Evolutionary conservation across 176 grass and related monocot genomes (phyloP).

Genomic region (Musa troglodytarum): DNA sequence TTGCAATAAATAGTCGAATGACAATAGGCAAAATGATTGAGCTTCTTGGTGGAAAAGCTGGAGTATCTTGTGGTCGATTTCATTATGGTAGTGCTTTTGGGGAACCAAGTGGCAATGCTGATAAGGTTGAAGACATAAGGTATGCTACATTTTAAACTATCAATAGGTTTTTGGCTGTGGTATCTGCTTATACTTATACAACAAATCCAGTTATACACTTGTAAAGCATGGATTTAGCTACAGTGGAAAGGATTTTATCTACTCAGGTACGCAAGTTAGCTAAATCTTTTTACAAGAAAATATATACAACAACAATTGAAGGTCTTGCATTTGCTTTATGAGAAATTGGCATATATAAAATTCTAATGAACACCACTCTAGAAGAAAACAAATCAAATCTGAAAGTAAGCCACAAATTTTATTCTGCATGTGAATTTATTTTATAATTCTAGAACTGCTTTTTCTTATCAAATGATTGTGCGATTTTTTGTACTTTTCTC

Average conservation of each 20-base stretch:
- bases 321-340: not conserved
- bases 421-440: too few species aligned
- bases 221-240: conserved; percentile 91
- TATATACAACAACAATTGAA: not conserved
- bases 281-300: not conserved
- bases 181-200: conserved; percentile 20
- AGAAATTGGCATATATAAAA: not conserved
- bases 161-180: not conserved
- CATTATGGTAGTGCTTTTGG: conserved; percentile 97
- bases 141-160: conserved; percentile 18
- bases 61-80: conserved; percentile 75
- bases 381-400: not conserved
- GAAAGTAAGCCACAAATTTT: not conserved
- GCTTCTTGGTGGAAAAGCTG: conserved; percentile 91
- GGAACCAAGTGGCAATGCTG: conserved; percentile 77
- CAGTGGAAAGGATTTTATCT: conserved; percentile 88
- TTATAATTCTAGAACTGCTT: too few species aligned
- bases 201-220: conserved; percentile 54
- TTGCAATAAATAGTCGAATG: conserved; percentile 61
- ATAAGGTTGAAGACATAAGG: conserved; percentile 92
- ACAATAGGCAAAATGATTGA: conserved; percentile 99
- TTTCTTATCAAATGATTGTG: too few species aligned
- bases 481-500: too few species aligned
- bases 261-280: conserved; percentile 50
- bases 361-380: not conserved